phyloP scores from a whole-genome alignment of 2,329 filamentous ascomycete species.

The Grosmannia penicillata region DNA sequence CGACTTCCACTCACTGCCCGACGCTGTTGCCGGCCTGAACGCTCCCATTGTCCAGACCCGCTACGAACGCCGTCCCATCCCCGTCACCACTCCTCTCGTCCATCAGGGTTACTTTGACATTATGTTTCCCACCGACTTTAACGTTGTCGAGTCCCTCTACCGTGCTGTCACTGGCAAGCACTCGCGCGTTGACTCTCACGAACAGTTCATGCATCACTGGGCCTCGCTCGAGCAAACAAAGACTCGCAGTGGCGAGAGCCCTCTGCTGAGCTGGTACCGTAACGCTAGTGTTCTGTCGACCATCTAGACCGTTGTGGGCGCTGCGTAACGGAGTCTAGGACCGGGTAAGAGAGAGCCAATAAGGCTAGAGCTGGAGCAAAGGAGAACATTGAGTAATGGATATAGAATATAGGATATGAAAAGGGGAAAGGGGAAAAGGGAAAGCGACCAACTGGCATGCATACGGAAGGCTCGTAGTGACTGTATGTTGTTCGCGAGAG shows the following conservation, averaged over 20 bases:
- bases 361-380: too few relatives aligned
- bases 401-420: too few relatives aligned
- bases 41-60: conserved; percentile 93
- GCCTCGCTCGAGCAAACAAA: conserved; percentile 80
- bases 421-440: too few relatives aligned
- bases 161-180: conserved; percentile 84
- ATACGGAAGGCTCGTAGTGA: too few relatives aligned
- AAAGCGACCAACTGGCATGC: too few relatives aligned
- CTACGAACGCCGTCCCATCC: conserved; percentile 73
- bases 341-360: neutral
- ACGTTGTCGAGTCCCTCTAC: conserved; percentile 82
- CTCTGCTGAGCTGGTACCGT: conserved; percentile 81
- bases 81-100: conserved; percentile 80
- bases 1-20: conserved; percentile 78
- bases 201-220: conserved; percentile 83
- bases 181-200: conserved; percentile 71
- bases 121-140: conserved; percentile 92
- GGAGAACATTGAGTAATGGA: too few relatives aligned
- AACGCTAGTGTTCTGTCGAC: conserved; percentile 91
- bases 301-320: conserved; percentile 35
- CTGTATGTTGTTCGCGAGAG: too few relatives aligned
- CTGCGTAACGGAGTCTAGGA: too few relatives aligned
- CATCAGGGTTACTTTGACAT: conserved; percentile 99
- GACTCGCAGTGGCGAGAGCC: conserved; percentile 85
- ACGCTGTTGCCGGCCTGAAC: conserved; percentile 72